A percentile compares a stretch with the other conserved stretches of the same genome.
phyloP scores from a whole-genome alignment of 371 early-diverging fungal species.

The Rhizopus microsporus region DNA sequence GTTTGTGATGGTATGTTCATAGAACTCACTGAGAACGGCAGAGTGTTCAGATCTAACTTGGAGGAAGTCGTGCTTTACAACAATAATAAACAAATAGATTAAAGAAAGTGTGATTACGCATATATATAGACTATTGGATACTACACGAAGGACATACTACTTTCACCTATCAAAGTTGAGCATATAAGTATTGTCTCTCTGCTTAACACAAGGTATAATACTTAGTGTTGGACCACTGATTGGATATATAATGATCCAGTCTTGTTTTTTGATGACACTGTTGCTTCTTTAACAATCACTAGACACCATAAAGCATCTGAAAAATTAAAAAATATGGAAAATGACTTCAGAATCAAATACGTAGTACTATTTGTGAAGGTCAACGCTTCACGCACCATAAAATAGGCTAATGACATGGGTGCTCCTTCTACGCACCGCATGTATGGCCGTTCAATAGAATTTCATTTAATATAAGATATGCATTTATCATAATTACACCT shows the following conservation, averaged over 20 bases:
- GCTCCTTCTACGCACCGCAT: too few species aligned
- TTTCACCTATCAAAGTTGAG: slow-evolving; percentile 22
- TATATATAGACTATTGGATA: slow-evolving; percentile 20
- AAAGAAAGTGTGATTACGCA: slow-evolving; percentile 10
- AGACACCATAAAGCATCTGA: slow-evolving; percentile 18
- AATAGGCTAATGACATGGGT: too few species aligned
- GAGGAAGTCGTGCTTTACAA: slow-evolving; percentile 21
- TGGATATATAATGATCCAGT: slow-evolving; percentile 14
- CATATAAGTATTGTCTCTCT: slow-evolving; percentile 24
- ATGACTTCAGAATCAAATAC: slow-evolving; percentile 90
- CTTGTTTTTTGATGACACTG: slow-evolving; percentile 13
- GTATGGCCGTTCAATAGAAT: too few species aligned
- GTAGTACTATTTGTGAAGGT: slow-evolving; percentile 73
- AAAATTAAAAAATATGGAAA: slow-evolving; percentile 47
- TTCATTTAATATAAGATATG: too few species aligned
- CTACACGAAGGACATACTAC: slow-evolving; percentile 23
- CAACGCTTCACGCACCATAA: too few species aligned
- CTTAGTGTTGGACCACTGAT: slow-evolving; percentile 14
- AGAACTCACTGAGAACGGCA: too few species aligned
- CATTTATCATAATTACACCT: too few species aligned
- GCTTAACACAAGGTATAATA: slow-evolving; percentile 23
- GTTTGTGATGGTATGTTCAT: too few species aligned
- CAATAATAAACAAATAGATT: slow-evolving; percentile 13
- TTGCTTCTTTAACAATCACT: slow-evolving; percentile 19
- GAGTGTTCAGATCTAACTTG: too few species aligned